phyloP scores from a whole-genome alignment of 2,329 filamentous ascomycete species.

The Orbilia brochopaga region DNA sequence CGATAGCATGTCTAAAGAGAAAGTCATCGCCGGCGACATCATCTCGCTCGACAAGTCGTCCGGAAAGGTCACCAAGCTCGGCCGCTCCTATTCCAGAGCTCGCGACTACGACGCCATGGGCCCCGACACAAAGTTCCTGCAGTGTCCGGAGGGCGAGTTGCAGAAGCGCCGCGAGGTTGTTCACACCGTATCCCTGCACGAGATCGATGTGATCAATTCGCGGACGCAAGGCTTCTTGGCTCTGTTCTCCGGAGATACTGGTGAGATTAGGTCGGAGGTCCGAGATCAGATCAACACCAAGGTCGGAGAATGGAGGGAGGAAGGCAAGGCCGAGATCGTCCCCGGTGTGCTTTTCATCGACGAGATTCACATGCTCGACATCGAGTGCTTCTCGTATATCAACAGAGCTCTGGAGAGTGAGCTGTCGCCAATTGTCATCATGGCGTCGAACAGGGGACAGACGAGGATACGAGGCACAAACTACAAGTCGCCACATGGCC shows the following conservation, averaged over 20 bases:
- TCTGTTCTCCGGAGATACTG: slow-evolving; percentile 95
- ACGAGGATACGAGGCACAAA: slow-evolving; percentile 91
- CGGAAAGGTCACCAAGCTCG: slow-evolving; percentile 96
- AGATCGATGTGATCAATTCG: slow-evolving; percentile 99
- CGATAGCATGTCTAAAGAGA: slow-evolving; percentile 98
- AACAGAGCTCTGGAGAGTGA: slow-evolving; percentile 96
- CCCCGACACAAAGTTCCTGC: slow-evolving; percentile 86
- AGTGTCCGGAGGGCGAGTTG: slow-evolving; percentile 95
- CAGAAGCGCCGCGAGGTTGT: slow-evolving; percentile 97
- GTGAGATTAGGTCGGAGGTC: slow-evolving; percentile 95
- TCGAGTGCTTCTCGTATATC: slow-evolving; percentile 98
- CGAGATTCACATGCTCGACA: slow-evolving; percentile 99
- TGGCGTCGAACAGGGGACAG: slow-evolving; percentile 95
- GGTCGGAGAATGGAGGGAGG: slow-evolving; percentile 98
- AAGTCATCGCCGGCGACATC: slow-evolving; percentile 97
- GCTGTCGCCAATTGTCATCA: slow-evolving; percentile 95
- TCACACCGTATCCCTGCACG: slow-evolving; percentile 94
- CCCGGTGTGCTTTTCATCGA: slow-evolving; percentile 98
- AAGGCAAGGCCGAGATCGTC: slow-evolving; percentile 97
- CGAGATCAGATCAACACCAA: slow-evolving; percentile 99
- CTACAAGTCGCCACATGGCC: slow-evolving; percentile 89
- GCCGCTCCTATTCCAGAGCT: slow-evolving; percentile 89
- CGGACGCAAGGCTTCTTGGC: slow-evolving; percentile 97
- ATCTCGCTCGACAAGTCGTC: slow-evolving; percentile 99
- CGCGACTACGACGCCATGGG: slow-evolving; percentile 99